Evolutionary conservation across 306 rosid species (phyloP).

Genomic region (Pyrus communis): DNA sequence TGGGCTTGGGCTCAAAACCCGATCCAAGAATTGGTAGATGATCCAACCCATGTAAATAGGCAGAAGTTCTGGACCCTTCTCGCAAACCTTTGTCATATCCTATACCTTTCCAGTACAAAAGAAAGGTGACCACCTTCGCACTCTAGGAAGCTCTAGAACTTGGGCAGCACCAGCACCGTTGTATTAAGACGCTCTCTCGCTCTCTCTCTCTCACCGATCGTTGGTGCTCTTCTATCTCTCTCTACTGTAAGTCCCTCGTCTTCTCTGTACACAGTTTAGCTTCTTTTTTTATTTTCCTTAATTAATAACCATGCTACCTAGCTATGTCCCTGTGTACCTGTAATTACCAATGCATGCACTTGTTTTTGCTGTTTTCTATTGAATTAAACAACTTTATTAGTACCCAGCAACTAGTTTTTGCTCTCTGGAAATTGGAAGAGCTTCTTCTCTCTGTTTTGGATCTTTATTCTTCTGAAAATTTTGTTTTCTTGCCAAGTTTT

Average conservation of each 20-base stretch:
- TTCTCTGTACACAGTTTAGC: background rate
- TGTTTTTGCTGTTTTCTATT: background rate
- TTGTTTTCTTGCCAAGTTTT: background rate
- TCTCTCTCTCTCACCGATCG: background rate
- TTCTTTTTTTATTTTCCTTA: background rate
- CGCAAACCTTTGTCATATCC: background rate
- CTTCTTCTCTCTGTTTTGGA: background rate
- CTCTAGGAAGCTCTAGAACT: constrained; percentile 12
- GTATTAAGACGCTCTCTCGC: background rate
- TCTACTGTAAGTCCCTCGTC: constrained; percentile 3
- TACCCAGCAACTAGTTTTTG: background rate
- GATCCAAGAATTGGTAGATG: background rate
- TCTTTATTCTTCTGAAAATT: background rate
- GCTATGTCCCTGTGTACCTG: background rate
- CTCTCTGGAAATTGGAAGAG: background rate
- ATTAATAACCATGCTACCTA: background rate
- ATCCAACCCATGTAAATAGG: background rate
- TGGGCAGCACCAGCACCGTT: background rate
- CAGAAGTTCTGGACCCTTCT: background rate
- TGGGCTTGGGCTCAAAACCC: background rate
- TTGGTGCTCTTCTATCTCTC: background rate
- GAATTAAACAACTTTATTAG: background rate
- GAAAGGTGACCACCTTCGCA: too few species aligned
- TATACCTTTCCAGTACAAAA: background rate
- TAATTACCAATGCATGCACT: background rate